phyloP scores from a whole-genome alignment of 2,329 filamentous ascomycete genomes.

The Juglanconis sp. region DNA sequence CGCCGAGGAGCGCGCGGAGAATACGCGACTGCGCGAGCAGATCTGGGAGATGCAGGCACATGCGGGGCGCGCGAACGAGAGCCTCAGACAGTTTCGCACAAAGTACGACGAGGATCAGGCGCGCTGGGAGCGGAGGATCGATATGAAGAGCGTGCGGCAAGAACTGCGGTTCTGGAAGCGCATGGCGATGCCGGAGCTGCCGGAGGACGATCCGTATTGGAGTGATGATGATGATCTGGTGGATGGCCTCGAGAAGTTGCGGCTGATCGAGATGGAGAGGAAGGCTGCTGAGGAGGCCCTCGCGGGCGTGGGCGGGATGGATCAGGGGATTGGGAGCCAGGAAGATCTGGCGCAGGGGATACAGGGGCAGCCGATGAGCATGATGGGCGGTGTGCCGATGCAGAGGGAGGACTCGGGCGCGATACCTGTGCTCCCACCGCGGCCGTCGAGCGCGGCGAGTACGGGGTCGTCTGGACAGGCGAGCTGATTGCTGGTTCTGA shows the following conservation, averaged over 20 bases:
- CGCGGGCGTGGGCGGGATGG: constrained; percentile 19
- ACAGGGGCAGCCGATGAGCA: constrained; percentile 22
- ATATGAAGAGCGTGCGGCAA: constrained; percentile 51
- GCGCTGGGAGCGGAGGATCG: constrained; percentile 51
- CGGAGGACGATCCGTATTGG: constrained; percentile 59
- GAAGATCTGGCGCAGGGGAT: constrained; percentile 22
- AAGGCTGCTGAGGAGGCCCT: constrained; percentile 40
- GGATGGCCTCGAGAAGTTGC: constrained; percentile 57
- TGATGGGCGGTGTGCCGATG: constrained; percentile 42
- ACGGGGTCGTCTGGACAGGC: constrained; percentile 33
- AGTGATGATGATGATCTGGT: constrained; percentile 65
- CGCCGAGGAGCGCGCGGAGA: constrained; percentile 63
- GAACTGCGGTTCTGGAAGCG: constrained; percentile 66
- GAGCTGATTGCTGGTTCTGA: constrained; percentile 3
- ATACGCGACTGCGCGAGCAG: constrained; percentile 59
- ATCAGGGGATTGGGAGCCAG: constrained; percentile 11
- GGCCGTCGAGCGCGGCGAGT: constrained; percentile 39
- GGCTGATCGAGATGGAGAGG: constrained; percentile 48
- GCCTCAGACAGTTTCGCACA: constrained; percentile 54
- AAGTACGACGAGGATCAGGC: constrained; percentile 54
- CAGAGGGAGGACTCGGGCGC: constrained; percentile 32
- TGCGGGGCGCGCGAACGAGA: constrained; percentile 55
- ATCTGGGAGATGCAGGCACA: constrained; percentile 65
- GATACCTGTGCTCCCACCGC: constrained; percentile 34
- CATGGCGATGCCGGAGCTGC: constrained; percentile 59